Base-by-base conservation (phyloP, 202 grass and related monocot species). In the Musa balbisiana region DNA sequence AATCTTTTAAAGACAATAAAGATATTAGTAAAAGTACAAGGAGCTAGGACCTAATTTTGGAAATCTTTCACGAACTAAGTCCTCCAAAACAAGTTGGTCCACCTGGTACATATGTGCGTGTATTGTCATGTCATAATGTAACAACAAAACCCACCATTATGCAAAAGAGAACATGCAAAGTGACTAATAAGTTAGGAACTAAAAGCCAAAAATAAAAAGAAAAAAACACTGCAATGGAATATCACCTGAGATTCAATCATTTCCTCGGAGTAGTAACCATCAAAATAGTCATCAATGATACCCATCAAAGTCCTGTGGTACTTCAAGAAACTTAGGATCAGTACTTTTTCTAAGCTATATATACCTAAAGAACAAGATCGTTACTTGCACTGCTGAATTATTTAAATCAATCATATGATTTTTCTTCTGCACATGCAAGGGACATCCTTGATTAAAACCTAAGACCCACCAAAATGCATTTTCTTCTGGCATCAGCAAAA, bases 11-110 rank as follows among this genome's bases (percentile, higher is more conserved):
- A 77, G 62, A 14, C 3, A 54, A 59, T 77, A 17, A 77, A 27
- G 53, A 55, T 5, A 15, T 64, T 80, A 58, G 70, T 80, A 56
- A 17, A 81, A 23, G 52, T 80, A 95, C 52, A 79, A 78, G 67
- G 59, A 83, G 84, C 77, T 83, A 87, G 83, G 27, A 98, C 96
- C 91, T 88, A 99, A 74, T 80, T 95, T 99, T 82, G 96, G 96
- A 81, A 99, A 95, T 83, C 88, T 90, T 79, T 95, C 96, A 79
- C 87, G 89, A 59, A 95, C 87, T 74, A 99, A 76, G 78, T 99
- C 96, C 82, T 99, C 96, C 69, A 99, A 88, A 81, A 95, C 96
- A 87, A 99, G 96, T 81, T 99, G 96, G 74, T 99, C 96, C 54
- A 99, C 96, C 96, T 99, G 81, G n/a, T 55, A 73, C 55, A 50